Evolutionary conservation across 2,329 filamentous ascomycete species (phyloP), one percentile per base, ranked within the genome.

Genomic region (Aspergillus sp.): DNA sequence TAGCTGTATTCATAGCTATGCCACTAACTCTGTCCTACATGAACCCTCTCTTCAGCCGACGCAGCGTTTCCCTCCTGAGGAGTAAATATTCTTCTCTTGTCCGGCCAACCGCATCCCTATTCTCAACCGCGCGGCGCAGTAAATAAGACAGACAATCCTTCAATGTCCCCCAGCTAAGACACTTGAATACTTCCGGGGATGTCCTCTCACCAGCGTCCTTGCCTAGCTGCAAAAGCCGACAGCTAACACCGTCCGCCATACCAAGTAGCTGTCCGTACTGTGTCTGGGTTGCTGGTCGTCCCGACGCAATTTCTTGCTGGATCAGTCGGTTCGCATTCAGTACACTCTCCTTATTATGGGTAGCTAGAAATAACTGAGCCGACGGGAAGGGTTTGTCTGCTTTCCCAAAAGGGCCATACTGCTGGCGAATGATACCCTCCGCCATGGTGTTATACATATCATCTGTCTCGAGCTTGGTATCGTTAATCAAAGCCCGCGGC

Each of bases 181-280:
- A 80, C 71, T 85, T 84, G 69, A 79, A 81, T 2, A 81, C 80
- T 53, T 71, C 74, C 27, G 77, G 77, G 7, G 62, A 52, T 25
- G 49, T 50, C 21, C 14, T 46, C 33, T 25, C 43, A 27, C 9
- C 6, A 12, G 4, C 0, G n/a, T 27, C 76, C 70, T 8, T 9
- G 48, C 35, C 43, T 11, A 58, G 64, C 19, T 60, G 64, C 43
- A 84, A 69, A 2, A 84, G 67, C 11, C 76, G 74, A 61, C 82
- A 80, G 23, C 87, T 90, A 51, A 96, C 85, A 70, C 96, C 91
- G 65, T 96, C 91, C 2, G 91, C 91, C 92, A 96, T 96, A 25
- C 92, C 91, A 76, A 91, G 88, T 5, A 96, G 82, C 76, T 96
- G 91, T 3, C 88, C 88, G 71, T 89, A 90, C 15, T 77, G 72